Conservation (phyloP, 352 stramenopile genomes). For the Phytophthora capsici region DNA sequence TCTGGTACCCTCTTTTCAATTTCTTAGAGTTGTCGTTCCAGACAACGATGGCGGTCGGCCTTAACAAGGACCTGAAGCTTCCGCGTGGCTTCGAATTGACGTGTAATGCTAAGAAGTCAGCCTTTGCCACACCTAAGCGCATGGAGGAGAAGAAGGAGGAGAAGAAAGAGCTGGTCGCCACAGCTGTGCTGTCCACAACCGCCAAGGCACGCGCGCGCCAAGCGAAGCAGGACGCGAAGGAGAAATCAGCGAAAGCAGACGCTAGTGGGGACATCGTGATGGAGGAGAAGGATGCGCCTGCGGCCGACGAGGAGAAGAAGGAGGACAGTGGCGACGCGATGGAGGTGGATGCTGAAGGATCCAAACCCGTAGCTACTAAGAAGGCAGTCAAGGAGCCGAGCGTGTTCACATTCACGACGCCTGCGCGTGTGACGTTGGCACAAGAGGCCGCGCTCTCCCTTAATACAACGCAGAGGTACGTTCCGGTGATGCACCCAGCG, state of each 20-base stretch:
- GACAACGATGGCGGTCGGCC: conserved; percentile 95
- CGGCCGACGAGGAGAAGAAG: conserved; percentile 59
- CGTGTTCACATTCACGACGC: conserved; percentile 94
- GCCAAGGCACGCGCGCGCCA: conserved; percentile 95
- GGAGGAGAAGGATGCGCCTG: conserved; percentile 49
- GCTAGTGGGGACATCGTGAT: conserved; percentile 61
- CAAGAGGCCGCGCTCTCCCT: conserved; percentile 93
- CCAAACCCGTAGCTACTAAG: conserved; percentile 47
- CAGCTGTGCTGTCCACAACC: conserved; percentile 97
- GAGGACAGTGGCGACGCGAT: conserved; percentile 55
- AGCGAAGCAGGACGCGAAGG: conserved; percentile 93
- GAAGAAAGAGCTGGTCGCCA: conserved; percentile 98
- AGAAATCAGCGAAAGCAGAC: conserved; percentile 65
- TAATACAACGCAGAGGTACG: conserved; percentile 93
- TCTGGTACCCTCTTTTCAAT: conserved; percentile 99
- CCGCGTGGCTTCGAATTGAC: conserved; percentile 94
- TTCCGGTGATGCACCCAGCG: conserved; percentile 72
- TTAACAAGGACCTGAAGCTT: conserved; percentile 99
- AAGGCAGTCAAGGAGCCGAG: conserved; percentile 93
- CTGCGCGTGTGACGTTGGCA: conserved; percentile 92
- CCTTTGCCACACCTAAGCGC: conserved; percentile 98
- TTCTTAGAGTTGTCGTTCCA: conserved; percentile 97
- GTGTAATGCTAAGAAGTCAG: conserved; percentile 95
- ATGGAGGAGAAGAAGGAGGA: conserved; percentile 99
- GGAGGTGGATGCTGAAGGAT: conserved; percentile 73